phyloP scores from a whole-genome alignment of 169 alveolate species.

The Plasmodium fragile region DNA sequence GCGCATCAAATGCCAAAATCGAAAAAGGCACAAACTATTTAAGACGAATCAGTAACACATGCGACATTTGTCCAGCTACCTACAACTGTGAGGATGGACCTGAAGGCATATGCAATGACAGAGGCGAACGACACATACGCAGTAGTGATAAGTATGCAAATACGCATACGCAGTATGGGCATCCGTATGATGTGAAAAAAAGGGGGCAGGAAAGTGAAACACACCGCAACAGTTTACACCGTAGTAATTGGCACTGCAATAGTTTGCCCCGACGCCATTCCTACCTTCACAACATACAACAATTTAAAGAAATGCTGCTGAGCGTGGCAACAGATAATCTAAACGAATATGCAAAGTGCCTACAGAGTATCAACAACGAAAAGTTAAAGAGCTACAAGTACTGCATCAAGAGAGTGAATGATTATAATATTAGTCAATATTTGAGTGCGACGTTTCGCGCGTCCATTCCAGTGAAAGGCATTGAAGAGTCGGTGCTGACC shows the following conservation, averaged over 20 bases:
- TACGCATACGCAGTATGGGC: neutral
- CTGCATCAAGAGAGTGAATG: conserved; percentile 53
- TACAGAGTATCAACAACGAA: conserved; percentile 53
- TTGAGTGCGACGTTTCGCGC: conserved; percentile 32
- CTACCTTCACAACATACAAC: conserved; percentile 34
- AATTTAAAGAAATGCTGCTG: conserved; percentile 49
- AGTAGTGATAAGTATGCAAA: conserved; percentile 23
- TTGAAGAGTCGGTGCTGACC: conserved; percentile 43
- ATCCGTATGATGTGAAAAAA: conserved; percentile 10
- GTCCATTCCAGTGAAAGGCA: conserved; percentile 40
- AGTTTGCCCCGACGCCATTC: conserved; percentile 2
- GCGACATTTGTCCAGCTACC: conserved; percentile 20
- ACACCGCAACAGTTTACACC: neutral
- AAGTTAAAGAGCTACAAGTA: conserved; percentile 34
- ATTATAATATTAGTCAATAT: conserved; percentile 56
- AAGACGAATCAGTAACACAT: conserved; percentile 22
- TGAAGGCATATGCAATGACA: conserved; percentile 27
- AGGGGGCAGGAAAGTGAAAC: conserved; percentile 13
- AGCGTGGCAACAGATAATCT: conserved; percentile 47
- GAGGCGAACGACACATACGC: neutral
- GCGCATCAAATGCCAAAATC: neutral
- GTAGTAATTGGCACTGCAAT: conserved; percentile 3
- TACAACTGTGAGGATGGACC: conserved; percentile 12
- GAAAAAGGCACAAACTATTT: neutral
- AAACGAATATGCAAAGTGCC: conserved; percentile 65